A percentile compares a stretch with the other conserved stretches of the same genome.
phyloP scores from a whole-genome alignment of 108 stramenopile genomes.

The Ochromonas danica region DNA sequence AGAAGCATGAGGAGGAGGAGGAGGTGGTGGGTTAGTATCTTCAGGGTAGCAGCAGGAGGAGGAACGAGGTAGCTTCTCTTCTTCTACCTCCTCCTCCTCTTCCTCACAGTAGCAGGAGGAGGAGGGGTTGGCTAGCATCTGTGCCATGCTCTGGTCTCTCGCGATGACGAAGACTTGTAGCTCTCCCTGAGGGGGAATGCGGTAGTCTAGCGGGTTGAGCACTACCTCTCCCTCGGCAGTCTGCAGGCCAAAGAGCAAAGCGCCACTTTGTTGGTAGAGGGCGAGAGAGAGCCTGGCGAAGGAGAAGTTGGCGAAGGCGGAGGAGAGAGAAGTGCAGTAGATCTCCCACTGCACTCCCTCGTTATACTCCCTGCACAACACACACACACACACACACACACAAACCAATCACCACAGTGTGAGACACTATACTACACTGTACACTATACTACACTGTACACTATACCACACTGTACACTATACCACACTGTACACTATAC shows the following conservation, averaged over 20 bases:
- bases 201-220: background rate
- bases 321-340: background rate
- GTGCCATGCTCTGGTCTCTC: background rate
- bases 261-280: background rate
- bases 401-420: constrained; percentile 2
- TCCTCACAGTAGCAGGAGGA: background rate
- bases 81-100: background rate
- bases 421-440: too few species aligned
- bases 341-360: background rate
- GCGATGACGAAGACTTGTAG: background rate
- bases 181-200: background rate
- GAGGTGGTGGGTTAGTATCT: background rate
- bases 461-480: too few species aligned
- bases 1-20: background rate
- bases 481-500: too few species aligned
- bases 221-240: background rate
- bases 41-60: background rate
- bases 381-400: too few species aligned
- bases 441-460: too few species aligned
- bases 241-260: background rate
- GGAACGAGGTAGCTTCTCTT: background rate
- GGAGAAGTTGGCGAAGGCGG: background rate
- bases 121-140: background rate
- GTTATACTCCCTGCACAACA: background rate
- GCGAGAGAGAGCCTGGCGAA: background rate